Evolutionary conservation across 1,284 basidiomycete species (phyloP).

Genomic region (Ceratorhiza oryzae-sativae): DNA sequence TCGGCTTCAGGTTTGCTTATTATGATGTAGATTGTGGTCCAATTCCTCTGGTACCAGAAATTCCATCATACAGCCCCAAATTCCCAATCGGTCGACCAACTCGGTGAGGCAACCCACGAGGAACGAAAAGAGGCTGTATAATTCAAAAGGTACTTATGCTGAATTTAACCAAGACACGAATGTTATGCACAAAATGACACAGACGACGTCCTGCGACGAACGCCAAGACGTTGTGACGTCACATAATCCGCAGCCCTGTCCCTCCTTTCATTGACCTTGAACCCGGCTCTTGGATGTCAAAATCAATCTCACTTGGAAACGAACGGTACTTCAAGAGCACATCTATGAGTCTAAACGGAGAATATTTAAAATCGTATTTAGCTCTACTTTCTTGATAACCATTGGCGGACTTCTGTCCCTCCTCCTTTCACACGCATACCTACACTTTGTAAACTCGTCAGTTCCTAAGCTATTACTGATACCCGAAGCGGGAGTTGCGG

Average conservation of each 20-base stretch:
- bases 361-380: too few species aligned
- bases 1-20: background rate
- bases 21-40: background rate
- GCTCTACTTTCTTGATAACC: too few species aligned
- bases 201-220: background rate
- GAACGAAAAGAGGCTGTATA: background rate
- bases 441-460: background rate
- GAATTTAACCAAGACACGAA: too few species aligned
- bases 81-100: background rate
- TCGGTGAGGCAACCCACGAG: background rate
- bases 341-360: too few species aligned
- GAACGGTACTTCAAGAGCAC: too few species aligned
- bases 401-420: too few species aligned
- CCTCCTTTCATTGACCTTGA: too few species aligned
- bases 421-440: background rate
- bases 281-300: too few species aligned
- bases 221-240: background rate
- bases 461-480: background rate
- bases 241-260: background rate
- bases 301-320: too few species aligned
- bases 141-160: too few species aligned
- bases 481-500: background rate
- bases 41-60: constrained; percentile 28
- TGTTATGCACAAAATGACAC: background rate
- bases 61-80: background rate